A percentile compares a stretch with the other conserved stretches of the same genome.
Evolutionary conservation across 805 yeast genomes (phyloP).

Genomic region (Teunomyces lycoperdinae): DNA sequence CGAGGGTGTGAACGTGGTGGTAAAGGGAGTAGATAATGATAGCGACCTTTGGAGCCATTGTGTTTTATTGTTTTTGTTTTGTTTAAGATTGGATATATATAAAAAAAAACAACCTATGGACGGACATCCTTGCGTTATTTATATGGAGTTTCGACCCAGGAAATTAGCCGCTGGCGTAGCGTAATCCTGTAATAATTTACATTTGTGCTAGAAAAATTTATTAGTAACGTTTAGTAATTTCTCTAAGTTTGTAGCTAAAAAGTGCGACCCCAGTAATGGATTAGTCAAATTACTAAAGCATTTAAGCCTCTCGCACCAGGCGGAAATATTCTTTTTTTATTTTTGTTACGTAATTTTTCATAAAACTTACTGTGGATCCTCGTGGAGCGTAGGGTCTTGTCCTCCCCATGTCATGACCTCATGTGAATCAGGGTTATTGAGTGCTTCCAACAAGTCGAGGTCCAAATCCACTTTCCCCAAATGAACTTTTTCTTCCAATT

Average conservation of each 20-base stretch:
- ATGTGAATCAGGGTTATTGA: constrained; percentile 37
- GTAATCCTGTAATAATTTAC: too few species aligned
- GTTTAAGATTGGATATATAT: neutral
- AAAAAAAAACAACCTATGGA: neutral
- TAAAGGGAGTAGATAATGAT: constrained; percentile 64
- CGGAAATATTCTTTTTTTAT: too few species aligned
- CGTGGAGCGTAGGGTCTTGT: constrained; percentile 30
- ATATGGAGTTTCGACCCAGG: too few species aligned
- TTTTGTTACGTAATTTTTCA: neutral
- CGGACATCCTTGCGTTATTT: neutral
- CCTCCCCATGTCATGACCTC: constrained; percentile 32
- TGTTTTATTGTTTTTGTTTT: neutral
- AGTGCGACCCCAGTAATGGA: too few species aligned
- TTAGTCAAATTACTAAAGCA: too few species aligned
- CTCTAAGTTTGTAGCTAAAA: too few species aligned
- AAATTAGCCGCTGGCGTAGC: too few species aligned
- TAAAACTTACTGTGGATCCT: constrained; percentile 7
- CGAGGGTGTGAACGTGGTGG: constrained; percentile 69
- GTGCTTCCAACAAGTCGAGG: constrained; percentile 30
- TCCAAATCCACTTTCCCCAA: constrained; percentile 42
- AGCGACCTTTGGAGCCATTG: constrained; percentile 25
- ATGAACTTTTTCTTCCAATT: constrained; percentile 22
- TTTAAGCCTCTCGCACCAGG: too few species aligned
- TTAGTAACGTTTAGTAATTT: too few species aligned
- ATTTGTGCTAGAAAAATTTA: too few species aligned